Evolutionary conservation across 805 yeast species (phyloP).

Genomic region (Starmera dryadoides): DNA sequence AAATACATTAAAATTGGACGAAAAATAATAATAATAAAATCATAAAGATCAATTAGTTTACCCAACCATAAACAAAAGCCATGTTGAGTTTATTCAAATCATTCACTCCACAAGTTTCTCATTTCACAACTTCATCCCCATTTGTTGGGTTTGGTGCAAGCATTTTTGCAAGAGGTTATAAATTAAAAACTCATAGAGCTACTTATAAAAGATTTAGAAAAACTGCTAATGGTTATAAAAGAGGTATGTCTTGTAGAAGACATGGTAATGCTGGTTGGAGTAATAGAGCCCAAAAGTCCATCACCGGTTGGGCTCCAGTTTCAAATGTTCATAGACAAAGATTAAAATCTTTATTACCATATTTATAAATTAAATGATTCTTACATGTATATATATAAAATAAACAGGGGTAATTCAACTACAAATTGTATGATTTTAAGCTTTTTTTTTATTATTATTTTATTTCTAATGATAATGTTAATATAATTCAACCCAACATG

Average conservation of each 20-base stretch:
- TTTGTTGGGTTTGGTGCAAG: slow-evolving; percentile 2
- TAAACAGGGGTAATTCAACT: not conserved
- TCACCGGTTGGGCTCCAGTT: slow-evolving; percentile 54
- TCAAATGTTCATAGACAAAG: slow-evolving; percentile 51
- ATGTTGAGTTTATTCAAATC: too few species aligned
- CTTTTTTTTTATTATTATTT: too few species aligned
- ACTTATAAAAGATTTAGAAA: slow-evolving; percentile 83
- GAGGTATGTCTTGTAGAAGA: slow-evolving; percentile 78
- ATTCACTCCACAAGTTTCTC: too few species aligned
- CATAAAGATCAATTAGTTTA: too few species aligned
- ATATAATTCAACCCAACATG: too few species aligned
- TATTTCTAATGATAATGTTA: not conserved
- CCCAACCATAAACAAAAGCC: too few species aligned
- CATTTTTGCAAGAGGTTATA: slow-evolving; percentile 22
- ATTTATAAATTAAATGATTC: too few species aligned
- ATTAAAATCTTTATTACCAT: slow-evolving; percentile 42
- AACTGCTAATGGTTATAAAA: slow-evolving; percentile 57
- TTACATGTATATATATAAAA: not conserved
- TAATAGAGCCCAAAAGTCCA: slow-evolving; percentile 45
- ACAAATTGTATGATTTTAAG: not conserved
- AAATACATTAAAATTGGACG: too few species aligned
- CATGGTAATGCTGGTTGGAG: slow-evolving; percentile 94
- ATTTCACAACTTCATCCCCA: not conserved
- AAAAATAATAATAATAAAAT: too few species aligned
- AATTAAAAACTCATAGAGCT: slow-evolving; percentile 76